Base-by-base conservation (phyloP, 2,329 filamentous ascomycete species). In the Hymenoscyphus salicellus region DNA sequence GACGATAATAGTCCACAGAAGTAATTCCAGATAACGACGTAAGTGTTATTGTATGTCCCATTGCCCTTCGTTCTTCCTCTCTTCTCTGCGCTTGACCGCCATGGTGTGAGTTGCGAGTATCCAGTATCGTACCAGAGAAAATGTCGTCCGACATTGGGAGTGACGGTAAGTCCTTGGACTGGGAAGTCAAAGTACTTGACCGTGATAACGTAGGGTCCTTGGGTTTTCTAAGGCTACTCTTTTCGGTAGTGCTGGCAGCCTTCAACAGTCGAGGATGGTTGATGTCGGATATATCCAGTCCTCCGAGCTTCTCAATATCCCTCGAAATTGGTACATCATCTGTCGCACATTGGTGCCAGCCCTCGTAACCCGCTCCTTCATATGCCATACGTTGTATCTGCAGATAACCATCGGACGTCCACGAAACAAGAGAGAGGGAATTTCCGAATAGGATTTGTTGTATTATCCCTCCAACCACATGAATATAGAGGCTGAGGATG, bases 371-470 rank as follows among this genome's bases (percentile, higher is more conserved):
- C 7, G 60, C 64, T 33, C 62, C 70, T 17, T 66, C 70, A 64
- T 60, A 72, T 49, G 56, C 71, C 66, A 66, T 66, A 58, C 58
- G 33, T 56, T 60, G 63, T 49, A 61, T 41, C 46, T 60, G 70
- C 36, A 69, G 63, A 67, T 65, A 73, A 59, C 63, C 66, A 63
- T 69, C 68, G 23, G 55, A 30, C 17, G 60, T 41, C 68, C 68
- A 69, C 30, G 33, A 49, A 32, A 66, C 30, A n/a, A 61, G 58
- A 17, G 41, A 36, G 41, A 66, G 62, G 20, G 41, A 17, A 23
- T 65, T 38, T 26, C 52, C 59, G 0, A 56, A 55, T 3, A 63
- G 28, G 3, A 23, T 10, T 33, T 56, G 55, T 55, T 69, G 63
- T 10, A 65, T 55, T 10, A 2, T 30, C 7, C 58, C 63, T 6